phyloP scores from a whole-genome alignment of 2,329 filamentous ascomycete genomes.

The Fusarium setosum region DNA sequence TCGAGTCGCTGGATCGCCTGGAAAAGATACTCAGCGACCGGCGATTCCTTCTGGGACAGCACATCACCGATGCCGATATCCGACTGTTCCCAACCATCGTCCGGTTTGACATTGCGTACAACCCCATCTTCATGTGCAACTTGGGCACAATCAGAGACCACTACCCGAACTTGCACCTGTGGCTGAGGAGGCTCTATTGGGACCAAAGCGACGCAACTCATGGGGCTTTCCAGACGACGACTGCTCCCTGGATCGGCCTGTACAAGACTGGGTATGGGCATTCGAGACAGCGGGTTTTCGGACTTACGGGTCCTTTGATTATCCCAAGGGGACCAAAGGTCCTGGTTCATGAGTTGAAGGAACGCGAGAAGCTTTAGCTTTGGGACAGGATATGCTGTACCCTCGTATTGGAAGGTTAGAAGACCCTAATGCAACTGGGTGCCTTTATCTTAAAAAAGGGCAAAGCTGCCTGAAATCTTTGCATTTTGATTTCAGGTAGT shows the following conservation, averaged over 20 bases:
- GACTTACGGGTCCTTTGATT: conserved; percentile 42
- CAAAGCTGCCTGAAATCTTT: too few species aligned
- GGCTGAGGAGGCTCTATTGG: conserved; percentile 79
- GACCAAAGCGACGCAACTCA: conserved; percentile 56
- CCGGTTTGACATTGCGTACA: conserved; percentile 77
- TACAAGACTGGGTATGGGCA: conserved; percentile 47
- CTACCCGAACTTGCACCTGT: conserved; percentile 74
- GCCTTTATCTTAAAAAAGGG: too few species aligned
- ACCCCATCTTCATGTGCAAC: conserved; percentile 74
- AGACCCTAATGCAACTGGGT: too few species aligned
- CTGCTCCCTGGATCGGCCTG: conserved; percentile 62
- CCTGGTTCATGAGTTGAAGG: conserved; percentile 22
- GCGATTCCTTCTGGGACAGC: conserved; percentile 71
- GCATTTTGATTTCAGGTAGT: too few species aligned
- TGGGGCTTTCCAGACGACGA: conserved; percentile 75
- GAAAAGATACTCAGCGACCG: conserved; percentile 65
- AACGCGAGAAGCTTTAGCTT: not conserved
- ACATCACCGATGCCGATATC: conserved; percentile 77
- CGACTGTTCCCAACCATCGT: conserved; percentile 74
- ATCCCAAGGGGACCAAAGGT: conserved; percentile 41
- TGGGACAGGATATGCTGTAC: not conserved
- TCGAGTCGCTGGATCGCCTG: conserved; percentile 72
- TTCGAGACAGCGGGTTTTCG: conserved; percentile 40
- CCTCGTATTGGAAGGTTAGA: too few species aligned
- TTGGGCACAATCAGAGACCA: conserved; percentile 71